A percentile compares a stretch with the other conserved stretches of the same genome.
Conservation (phyloP, 164 flowering plant genomes). For the Houttuynia cordata region DNA sequence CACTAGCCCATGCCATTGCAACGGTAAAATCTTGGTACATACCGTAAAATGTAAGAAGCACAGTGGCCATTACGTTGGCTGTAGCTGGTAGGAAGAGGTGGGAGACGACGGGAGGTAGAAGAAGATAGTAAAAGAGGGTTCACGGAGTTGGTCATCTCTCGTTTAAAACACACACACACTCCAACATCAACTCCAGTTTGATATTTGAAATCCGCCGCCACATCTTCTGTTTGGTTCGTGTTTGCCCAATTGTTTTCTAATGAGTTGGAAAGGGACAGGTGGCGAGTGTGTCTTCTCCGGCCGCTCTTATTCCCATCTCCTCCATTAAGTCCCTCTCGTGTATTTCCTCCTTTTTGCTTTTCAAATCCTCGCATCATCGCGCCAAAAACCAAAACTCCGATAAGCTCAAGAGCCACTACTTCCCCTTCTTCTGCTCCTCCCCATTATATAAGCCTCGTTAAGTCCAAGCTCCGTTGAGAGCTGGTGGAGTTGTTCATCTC, state of each 20-base stretch:
- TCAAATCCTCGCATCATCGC: slow-evolving; percentile 45
- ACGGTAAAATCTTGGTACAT: too few species aligned
- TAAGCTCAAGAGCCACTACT: neutral
- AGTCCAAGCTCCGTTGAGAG: too few species aligned
- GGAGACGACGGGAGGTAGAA: too few species aligned
- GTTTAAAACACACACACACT: too few species aligned
- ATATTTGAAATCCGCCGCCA: neutral
- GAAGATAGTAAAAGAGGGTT: too few species aligned
- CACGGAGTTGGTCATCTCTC: too few species aligned
- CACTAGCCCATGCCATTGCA: too few species aligned
- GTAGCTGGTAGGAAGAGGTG: too few species aligned
- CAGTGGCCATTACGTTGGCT: too few species aligned
- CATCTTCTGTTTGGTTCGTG: neutral
- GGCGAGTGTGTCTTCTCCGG: neutral
- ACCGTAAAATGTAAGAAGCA: too few species aligned
- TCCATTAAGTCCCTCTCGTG: slow-evolving; percentile 20
- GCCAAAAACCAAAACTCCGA: slow-evolving; percentile 30
- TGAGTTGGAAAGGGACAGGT: neutral
- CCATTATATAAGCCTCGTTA: neutral
- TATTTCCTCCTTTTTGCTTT: slow-evolving; percentile 36
- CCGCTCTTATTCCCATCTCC: neutral
- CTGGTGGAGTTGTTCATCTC: too few species aligned
- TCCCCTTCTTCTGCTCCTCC: neutral
- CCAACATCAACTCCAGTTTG: too few species aligned
- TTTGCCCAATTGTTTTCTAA: neutral